These are phyloP conservation scores for Magnolia kwangsiensis DNA, from an alignment of 164 flowering plant genomes.

Conservation along the genomic window DNA sequence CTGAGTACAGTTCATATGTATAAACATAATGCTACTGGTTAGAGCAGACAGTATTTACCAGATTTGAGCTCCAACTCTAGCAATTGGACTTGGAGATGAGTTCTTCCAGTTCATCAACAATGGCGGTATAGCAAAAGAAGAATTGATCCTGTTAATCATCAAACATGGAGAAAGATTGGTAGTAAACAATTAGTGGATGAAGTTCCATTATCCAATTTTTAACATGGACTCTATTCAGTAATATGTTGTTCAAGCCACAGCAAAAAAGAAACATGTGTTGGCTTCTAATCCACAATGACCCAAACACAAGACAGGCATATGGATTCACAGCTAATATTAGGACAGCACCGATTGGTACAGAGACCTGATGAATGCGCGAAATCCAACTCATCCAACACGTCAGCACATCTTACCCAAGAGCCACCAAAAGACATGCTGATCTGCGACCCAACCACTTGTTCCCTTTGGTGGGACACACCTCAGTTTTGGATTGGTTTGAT, in stretches of 20 bases:
- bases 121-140: slow-evolving; percentile 57
- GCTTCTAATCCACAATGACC: neutral
- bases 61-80: neutral
- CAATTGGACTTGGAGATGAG: slow-evolving; percentile 30
- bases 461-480: neutral
- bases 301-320: no score
- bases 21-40: neutral
- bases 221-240: neutral
- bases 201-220: neutral
- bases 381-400: no score
- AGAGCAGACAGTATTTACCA: neutral
- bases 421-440: no score
- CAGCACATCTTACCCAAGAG: no score
- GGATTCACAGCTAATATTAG: no score
- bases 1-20: neutral
- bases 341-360: no score
- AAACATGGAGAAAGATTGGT: neutral
- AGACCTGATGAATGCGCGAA: no score
- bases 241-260: neutral
- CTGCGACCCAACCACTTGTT: no score
- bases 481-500: neutral
- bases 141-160: slow-evolving; percentile 57
- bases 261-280: neutral
- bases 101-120: slow-evolving; percentile 71
- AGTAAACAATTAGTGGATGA: no score